Conservation (phyloP, 2,329 filamentous ascomycete genomes). For the Cephalotrichum gorgonifer region DNA sequence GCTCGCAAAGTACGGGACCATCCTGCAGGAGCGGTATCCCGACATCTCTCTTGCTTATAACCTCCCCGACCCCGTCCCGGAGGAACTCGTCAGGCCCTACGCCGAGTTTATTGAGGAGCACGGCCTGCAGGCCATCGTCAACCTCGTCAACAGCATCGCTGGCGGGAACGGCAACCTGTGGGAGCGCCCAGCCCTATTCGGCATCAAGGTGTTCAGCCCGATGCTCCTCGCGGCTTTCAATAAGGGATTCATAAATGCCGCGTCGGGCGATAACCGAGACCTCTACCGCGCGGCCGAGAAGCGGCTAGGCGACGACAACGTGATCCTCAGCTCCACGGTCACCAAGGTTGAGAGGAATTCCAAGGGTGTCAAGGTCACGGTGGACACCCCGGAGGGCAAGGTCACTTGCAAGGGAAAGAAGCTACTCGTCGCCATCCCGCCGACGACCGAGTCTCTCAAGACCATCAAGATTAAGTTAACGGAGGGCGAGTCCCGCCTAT, state of each 20-base stretch:
- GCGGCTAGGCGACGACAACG: conserved; percentile 15
- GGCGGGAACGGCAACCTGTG: conserved; percentile 28
- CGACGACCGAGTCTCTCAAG: conserved; percentile 13
- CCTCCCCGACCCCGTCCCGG: conserved; percentile 31
- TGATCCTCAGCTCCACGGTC: conserved; percentile 15
- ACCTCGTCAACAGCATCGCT: conserved; percentile 20
- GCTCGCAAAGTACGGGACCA: not conserved
- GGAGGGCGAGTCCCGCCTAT: conserved; percentile 17
- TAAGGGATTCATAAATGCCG: not conserved
- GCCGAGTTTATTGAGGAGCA: conserved; percentile 30
- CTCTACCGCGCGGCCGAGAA: conserved; percentile 16
- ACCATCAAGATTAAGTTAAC: conserved; percentile 23
- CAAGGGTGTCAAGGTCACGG: conserved; percentile 14
- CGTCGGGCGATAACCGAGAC: conserved; percentile 11
- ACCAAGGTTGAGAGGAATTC: conserved; percentile 11
- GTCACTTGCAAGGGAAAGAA: conserved; percentile 20
- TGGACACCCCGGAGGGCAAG: conserved; percentile 14
- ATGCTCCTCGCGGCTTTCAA: conserved; percentile 6
- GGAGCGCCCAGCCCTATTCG: conserved; percentile 24
- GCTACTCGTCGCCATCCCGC: conserved; percentile 25
- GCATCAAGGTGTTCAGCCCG: conserved; percentile 21
- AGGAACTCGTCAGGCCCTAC: conserved; percentile 30
- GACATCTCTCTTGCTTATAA: conserved; percentile 9
- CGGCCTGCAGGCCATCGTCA: conserved; percentile 22
- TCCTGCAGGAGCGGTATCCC: conserved; percentile 3